These are phyloP conservation scores for Gossypium stocksii DNA, from an alignment of 345 rosid genomes.

Conservation along the genomic window DNA sequence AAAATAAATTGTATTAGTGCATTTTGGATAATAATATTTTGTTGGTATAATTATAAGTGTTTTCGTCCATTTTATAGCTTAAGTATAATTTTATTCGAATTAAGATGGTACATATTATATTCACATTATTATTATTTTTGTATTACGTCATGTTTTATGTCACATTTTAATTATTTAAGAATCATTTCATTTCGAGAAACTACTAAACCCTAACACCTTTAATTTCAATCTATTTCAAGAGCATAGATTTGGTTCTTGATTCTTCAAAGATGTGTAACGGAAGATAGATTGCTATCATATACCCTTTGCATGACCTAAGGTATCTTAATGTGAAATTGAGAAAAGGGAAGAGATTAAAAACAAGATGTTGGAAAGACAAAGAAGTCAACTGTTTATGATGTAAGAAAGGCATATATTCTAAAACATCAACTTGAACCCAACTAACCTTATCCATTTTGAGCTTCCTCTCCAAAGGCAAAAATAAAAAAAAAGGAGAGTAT, in stretches of 20 bases:
- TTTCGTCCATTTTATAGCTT: rapidly evolving
- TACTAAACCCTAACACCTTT: not conserved
- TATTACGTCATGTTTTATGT: too few species aligned
- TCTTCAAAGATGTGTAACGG: conserved; percentile 26
- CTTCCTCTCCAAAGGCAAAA: too few species aligned
- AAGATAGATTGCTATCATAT: not conserved
- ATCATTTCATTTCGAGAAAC: not conserved
- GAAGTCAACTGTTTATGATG: not conserved
- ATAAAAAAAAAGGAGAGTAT: too few species aligned
- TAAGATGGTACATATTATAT: too few species aligned
- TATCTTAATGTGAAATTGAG: not conserved
- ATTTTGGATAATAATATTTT: too few species aligned
- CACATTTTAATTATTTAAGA: not conserved
- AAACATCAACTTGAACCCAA: conserved; percentile 1
- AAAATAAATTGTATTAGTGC: too few species aligned
- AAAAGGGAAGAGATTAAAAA: not conserved
- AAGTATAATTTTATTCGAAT: too few species aligned
- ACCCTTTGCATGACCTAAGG: not conserved
- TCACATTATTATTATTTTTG: too few species aligned
- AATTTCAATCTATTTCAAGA: not conserved
- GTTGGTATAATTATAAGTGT: too few species aligned
- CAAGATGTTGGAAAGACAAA: not conserved
- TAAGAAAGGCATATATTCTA: conserved; percentile 16
- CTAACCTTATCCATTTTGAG: conserved; percentile 26
- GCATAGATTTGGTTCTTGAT: conserved; percentile 19